Evolutionary conservation across 2,329 filamentous ascomycete species (phyloP), one percentile per base, ranked within the genome.

Genomic region (Plectosphaerella sp.): DNA sequence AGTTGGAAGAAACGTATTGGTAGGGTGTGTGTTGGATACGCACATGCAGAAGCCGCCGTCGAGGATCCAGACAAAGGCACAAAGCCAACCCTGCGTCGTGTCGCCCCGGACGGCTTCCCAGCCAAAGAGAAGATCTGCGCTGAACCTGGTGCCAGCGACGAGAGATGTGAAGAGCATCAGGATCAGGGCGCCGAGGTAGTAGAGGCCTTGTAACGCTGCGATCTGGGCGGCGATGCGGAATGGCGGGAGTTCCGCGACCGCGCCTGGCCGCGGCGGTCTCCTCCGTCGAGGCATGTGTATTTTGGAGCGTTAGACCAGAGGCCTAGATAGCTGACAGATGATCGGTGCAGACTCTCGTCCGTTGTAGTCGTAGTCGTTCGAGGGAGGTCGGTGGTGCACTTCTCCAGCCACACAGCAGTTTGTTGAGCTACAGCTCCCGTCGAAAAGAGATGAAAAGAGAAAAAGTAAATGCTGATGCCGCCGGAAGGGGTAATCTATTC

Each of bases 191-290:
- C 69, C 69, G 52, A 67, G 64, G 64, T 84, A 84, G 70, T 80
- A 84, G 49, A 82, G 67, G 16, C 68, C 70, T 61, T 86, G 83
- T 14, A 86, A 67, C 12, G 73, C 71, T 42, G 76, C 73, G 62
- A 86, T 84, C 67, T 86, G 82, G 54, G 72, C 67, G 47, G 82
- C 75, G 64, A 85, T 82, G 57, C 76, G 78, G 56, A 83, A 71
- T 10, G 82, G 82, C 11, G 78, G 80, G n/a, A 85, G 76, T 59
- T 85, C 82, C 50, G 78, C 71, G 41, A 83, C 74, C 59, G 82
- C 81, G 67, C 82, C 82, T 46, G 81, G 71, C 61, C 82, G 78
- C 49, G 80, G 81, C 50, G 81, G 79, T 61, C 78, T 76, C 55
- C 80, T 74, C 53, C 80, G 72, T 54, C 80, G 78, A 42, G 80